Base-by-base conservation (phyloP, 208 protist genomes). In the Trypanosoma cruzi region DNA sequence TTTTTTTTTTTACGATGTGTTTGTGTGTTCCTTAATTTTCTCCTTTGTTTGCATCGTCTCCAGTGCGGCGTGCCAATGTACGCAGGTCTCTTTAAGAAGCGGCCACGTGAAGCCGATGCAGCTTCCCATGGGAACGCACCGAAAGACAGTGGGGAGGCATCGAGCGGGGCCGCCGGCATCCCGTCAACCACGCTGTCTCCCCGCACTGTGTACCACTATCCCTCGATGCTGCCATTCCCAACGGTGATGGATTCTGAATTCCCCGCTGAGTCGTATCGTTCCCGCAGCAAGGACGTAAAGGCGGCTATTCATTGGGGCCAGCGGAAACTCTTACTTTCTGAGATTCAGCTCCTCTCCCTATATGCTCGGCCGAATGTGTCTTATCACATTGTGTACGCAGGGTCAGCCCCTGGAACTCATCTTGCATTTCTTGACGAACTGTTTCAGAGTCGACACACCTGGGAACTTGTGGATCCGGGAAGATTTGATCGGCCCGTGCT, bases 291-390 rank as follows among this genome's bases (percentile, higher is more conserved):
- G 4, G 87, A 97, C 42, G 73, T 90, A 28, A 99, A 98, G 78
- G 94, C 85, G 16, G 82, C 92, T 8, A 83, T 96, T 22, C 97
- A 99, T 77, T 99, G 97, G 96, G 97, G 97, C 3, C 97, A 99
- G 85, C 85, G 97, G 10, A 98, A 99, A 77, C 79, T 98, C 0
- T 75, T 99, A 10, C 68, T 99, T 14, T 98, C 94, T 5, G 97
- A 98, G 74, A 94, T 99, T 44, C 96, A 98, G 80, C 87, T 99
- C 42, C 82, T 99, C 10, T 86, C 81, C 36, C 59, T 90, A 31
- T 96, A 97, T 84, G 79, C 80, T 37, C 68, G 69, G 48, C 82
- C 79, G 20, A 83, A 79, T 24, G 77, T 81, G 49, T 81, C 88
- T 2, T 97, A 95, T 68, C 93, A 95, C 62, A 96, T 98, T 72